A percentile compares a stretch with the other conserved stretches of the same genome.
These are phyloP conservation scores for Darksidea phi DNA, from an alignment of 495 filamentous ascomycete genomes.

Conservation along the genomic window DNA sequence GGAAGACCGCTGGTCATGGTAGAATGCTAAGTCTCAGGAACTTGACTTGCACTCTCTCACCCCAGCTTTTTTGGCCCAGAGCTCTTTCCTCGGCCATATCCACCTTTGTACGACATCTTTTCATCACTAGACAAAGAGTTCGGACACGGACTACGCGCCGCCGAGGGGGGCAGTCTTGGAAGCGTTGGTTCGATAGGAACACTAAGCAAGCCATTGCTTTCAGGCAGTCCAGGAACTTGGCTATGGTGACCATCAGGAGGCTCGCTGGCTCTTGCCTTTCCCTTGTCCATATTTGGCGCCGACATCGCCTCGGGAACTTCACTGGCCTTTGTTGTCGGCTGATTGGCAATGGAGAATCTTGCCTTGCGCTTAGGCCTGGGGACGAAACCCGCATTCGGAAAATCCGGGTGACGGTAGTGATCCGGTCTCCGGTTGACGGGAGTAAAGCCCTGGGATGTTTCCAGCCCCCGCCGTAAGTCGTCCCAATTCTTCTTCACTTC, in stretches of 20 bases:
- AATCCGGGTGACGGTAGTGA: constrained; percentile 4
- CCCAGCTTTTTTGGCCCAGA: no score
- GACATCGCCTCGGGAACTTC: neutral
- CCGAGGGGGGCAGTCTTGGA: neutral
- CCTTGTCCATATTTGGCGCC: neutral
- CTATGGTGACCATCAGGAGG: neutral
- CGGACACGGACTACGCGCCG: neutral
- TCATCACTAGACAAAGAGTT: neutral
- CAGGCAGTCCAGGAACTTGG: neutral
- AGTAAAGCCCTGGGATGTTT: constrained; percentile 6
- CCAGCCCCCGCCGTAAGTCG: neutral
- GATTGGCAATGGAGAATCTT: neutral
- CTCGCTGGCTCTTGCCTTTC: neutral
- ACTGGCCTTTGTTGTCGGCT: neutral
- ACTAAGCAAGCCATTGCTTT: neutral
- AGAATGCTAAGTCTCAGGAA: no score
- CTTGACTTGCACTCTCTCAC: no score
- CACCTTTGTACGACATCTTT: neutral
- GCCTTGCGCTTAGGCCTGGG: neutral
- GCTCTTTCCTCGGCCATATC: neutral
- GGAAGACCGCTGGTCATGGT: no score
- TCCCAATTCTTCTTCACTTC: constrained; percentile 12
- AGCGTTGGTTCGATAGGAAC: neutral
- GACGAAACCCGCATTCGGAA: neutral
- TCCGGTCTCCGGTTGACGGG: constrained; percentile 8